Evolutionary conservation across 2,329 filamentous ascomycete genomes (phyloP).

Genomic region (Rhynchosporium graminicola): DNA sequence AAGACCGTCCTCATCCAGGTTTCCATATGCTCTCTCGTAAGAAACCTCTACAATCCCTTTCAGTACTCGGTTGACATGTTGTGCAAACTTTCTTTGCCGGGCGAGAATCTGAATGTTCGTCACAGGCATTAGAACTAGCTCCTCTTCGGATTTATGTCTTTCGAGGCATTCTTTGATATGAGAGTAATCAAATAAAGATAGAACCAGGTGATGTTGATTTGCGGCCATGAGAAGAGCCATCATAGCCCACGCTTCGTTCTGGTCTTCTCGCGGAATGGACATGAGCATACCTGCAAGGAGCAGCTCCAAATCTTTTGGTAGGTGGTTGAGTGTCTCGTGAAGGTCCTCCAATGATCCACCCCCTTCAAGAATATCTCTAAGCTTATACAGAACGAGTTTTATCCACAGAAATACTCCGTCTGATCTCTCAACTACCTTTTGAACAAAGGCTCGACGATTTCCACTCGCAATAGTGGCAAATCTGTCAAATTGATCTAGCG

Average conservation of each 20-base stretch:
- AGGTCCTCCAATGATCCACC: background rate
- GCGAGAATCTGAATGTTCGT: background rate
- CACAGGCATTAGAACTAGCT: background rate
- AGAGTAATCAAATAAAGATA: background rate
- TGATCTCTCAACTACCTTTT: constrained; percentile 31
- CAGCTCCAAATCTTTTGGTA: constrained; percentile 11
- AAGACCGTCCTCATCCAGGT: background rate
- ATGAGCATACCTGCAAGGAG: constrained; percentile 7
- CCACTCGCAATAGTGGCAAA: constrained; percentile 30
- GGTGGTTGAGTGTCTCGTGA: background rate
- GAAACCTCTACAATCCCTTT: background rate
- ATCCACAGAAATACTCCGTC: constrained; percentile 42
- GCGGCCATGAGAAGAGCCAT: background rate
- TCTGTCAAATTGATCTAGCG: constrained; percentile 5
- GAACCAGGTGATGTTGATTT: too few species aligned
- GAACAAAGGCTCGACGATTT: constrained; percentile 21
- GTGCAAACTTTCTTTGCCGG: background rate
- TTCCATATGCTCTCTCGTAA: too few species aligned
- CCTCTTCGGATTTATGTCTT: background rate
- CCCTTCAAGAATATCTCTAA: constrained; percentile 21
- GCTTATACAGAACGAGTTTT: constrained; percentile 33
- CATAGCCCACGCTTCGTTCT: background rate
- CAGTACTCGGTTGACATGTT: background rate
- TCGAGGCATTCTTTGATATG: background rate
- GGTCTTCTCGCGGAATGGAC: constrained; percentile 3